These are phyloP conservation scores for Vigna trinervia DNA, from an alignment of 306 rosid genomes.

Conservation along the genomic window DNA sequence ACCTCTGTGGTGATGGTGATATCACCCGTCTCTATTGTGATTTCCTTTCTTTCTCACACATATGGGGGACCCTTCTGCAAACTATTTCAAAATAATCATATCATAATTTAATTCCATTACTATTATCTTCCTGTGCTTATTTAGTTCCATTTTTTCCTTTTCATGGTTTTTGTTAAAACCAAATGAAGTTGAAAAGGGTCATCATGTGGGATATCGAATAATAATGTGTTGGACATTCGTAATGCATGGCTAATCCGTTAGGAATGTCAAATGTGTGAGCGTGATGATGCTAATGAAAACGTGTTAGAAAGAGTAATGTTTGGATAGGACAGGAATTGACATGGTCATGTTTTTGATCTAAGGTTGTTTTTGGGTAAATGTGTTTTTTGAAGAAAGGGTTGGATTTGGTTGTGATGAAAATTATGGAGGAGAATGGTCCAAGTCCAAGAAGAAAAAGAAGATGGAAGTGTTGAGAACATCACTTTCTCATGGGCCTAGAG, in stretches of 20 bases:
- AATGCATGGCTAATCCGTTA: conserved; percentile 5
- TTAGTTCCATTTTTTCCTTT: background rate
- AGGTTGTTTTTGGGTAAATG: conserved; percentile 6
- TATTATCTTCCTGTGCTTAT: background rate
- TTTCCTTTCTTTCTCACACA: conserved; percentile 42
- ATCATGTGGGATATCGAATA: conserved; percentile 1
- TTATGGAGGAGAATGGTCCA: conserved; percentile 10
- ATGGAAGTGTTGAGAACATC: conserved; percentile 39
- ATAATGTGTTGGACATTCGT: conserved; percentile 31
- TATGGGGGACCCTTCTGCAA: conserved; percentile 46
- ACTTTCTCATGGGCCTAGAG: conserved; percentile 44
- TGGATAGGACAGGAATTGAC: background rate
- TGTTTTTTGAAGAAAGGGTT: background rate
- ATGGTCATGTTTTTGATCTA: background rate
- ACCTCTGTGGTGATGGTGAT: conserved; percentile 42
- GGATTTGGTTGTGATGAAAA: conserved; percentile 26
- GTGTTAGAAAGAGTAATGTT: background rate
- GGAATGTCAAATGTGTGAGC: conserved; percentile 2
- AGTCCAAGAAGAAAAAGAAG: background rate
- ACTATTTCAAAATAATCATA: conserved; percentile 27
- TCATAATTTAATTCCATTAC: conserved; percentile 14
- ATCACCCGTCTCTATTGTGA: conserved; percentile 49
- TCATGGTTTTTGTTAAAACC: conserved; percentile 1
- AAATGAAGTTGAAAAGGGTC: background rate
- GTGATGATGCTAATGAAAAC: conserved; percentile 9